A percentile compares a stretch with the other conserved stretches of the same genome.
phyloP scores from a whole-genome alignment of 2,329 filamentous ascomycete genomes.

The Aureobasidium sp. region DNA sequence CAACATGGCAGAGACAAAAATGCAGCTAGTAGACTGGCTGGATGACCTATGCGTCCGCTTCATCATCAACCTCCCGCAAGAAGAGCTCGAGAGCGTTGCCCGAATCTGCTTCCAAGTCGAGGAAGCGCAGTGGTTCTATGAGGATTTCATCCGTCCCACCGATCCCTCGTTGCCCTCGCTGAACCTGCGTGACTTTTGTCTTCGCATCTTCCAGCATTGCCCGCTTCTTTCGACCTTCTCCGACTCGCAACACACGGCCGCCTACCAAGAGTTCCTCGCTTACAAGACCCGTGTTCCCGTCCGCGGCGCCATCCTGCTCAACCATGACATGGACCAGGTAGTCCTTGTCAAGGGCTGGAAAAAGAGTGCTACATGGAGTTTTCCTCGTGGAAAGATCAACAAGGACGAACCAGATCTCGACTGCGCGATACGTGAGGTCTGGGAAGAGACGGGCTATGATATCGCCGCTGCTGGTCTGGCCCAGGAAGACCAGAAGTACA shows the following conservation, averaged over 20 bases:
- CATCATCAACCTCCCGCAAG: slow-evolving; percentile 89
- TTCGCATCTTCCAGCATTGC: slow-evolving; percentile 89
- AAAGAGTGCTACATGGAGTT: slow-evolving; percentile 93
- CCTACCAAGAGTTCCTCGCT: slow-evolving; percentile 84
- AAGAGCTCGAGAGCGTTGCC: slow-evolving; percentile 82
- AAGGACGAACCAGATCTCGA: slow-evolving; percentile 91
- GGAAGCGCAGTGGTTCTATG: slow-evolving; percentile 99
- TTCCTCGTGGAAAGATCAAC: slow-evolving; percentile 95
- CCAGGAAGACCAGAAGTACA: slow-evolving; percentile 59
- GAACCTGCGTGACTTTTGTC: slow-evolving; percentile 74
- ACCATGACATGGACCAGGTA: slow-evolving; percentile 87
- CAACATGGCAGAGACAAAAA: slow-evolving; percentile 69
- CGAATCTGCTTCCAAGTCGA: slow-evolving; percentile 98
- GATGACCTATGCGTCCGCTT: slow-evolving; percentile 98
- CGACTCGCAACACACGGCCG: slow-evolving; percentile 66
- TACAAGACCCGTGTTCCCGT: slow-evolving; percentile 96
- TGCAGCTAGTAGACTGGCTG: slow-evolving; percentile 91
- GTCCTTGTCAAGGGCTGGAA: slow-evolving; percentile 97
- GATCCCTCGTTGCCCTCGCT: slow-evolving; percentile 80
- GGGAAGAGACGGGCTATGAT: slow-evolving; percentile 92
- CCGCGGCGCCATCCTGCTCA: slow-evolving; percentile 86
- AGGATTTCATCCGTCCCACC: slow-evolving; percentile 92
- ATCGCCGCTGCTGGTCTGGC: slow-evolving; percentile 69
- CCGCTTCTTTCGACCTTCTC: slow-evolving; percentile 79
- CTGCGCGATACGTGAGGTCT: slow-evolving; percentile 89